Evolutionary conservation across 495 filamentous ascomycete genomes (phyloP), one percentile per base, ranked within the genome.

Genomic region (Aspergillus saccharolyticus): DNA sequence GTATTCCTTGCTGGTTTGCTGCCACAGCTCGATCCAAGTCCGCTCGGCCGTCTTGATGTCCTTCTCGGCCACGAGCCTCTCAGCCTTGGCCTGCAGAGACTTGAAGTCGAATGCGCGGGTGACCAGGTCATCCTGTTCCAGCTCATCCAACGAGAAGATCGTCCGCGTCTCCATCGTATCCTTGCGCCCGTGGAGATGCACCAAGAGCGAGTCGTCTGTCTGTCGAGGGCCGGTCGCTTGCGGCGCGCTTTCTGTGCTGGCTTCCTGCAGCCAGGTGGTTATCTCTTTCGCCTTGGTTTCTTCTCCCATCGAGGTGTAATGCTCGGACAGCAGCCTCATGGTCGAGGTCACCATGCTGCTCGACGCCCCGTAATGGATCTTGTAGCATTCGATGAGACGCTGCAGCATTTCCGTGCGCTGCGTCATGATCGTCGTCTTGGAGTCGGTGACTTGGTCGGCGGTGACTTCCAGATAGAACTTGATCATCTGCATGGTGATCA

Each of bases 21-120:
- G 70, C 72, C 72, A 75, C 42, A 72, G 62, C 48, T 75, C 69
- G 42, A 73, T 60, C 52, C 68, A 75, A 4, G 64, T 52, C 12
- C 60, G 54, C 62, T 75, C 72, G 0, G 70, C 72, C 18, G 62
- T 55, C 6, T 51, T 18, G 9, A 69, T 19, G 18, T 64, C 61
- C 44, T 66, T 60, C 20, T 69, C 59, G 0, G 65, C 49, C 4
- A 48, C 51, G 44, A 67, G 62, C 33, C 59, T 53, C 18, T 63
- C 62, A 0, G 65, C 65, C 20, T 45, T 47, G 19, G 42, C 24
- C n/a, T 64, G 17, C 6, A 60, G 59, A 15, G 59, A 45, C 16
- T 59, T 54, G 33, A 64, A 56, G 3, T 57, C 42, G 19, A 42
- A 48, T 1, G 62, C 25, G 4, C 42, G 14, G 16, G 58, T 45